Base-by-base conservation (phyloP, 2,329 filamentous ascomycete species). In the Rugonectria rugulosa region DNA sequence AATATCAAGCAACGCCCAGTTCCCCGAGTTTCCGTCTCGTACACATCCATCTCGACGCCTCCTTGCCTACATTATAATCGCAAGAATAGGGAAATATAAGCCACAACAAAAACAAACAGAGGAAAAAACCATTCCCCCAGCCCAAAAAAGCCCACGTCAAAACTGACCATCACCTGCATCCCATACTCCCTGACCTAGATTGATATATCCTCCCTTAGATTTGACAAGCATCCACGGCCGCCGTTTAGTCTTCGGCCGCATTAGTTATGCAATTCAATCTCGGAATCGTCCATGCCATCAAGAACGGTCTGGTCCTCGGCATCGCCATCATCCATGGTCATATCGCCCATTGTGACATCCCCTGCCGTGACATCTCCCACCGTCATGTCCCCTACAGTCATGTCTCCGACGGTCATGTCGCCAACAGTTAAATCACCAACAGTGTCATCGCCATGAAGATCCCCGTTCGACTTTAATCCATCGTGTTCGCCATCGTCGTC, bases 361-460 rank as follows among this genome's bases (percentile, higher is more conserved):
- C 64, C 64, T 27, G 64, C 53, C 15, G 64, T 67, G 11, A 67
- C 46, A 21, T 67, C 64, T 4, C 63, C 83, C 40, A 85, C 73
- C 34, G 73, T 73, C 34, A 78, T 68, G 38, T 86, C 83, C 47
- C 83, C 83, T 47, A 84, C 74, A 37, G 73, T 73, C 27, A 78
- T 68, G 26, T 66, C 63, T 3, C 63, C 65, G 11, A 65, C 38
- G n/a, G 46, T 46, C 34, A 78, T 68, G 34, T 81, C 78, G n/a
- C 76, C 79, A 9, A 65, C 40, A 14, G 45, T 45, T 32, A 78
- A 68, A 31, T 81, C 78, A n/a, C 76, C 79, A 23, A 40, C 20
- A 24, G 79, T 77, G 5, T 63, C 60, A 31, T 74, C 72, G 27
- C 59, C 60, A 21, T 62, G 55, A 20, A 51, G 15, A 9, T 57